Evolutionary conservation across 768 basidiomycete genomes (phyloP), one percentile per base, ranked within the genome.

Genomic region (Terana coerulea): DNA sequence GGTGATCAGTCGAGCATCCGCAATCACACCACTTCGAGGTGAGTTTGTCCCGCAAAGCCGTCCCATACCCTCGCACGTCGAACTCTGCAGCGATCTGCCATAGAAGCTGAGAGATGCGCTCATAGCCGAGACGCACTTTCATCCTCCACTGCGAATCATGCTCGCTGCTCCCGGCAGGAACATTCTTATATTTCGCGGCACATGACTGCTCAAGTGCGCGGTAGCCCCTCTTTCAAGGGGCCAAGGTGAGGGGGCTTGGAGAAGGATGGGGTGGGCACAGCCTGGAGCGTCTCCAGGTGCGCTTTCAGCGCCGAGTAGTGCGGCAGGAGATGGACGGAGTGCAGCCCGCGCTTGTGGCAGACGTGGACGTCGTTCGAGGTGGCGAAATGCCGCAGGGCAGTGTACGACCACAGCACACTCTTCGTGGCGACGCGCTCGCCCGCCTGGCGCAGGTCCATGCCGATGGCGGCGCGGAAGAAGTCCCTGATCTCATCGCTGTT

Each of bases 21-120:
- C 86, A 88, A 52, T 87, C 86, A 61, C 86, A 88, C 86, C 87
- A 88, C 58, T 87, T 88, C 3, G 74, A 76, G 11, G 81, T 83
- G 47, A 88, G 65, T 66, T 88, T 88, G 57, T 88, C 87, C 25
- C 84, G 71, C 28, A 88, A 69, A 12, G 87, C 79, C 30, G 73
- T 69, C 0, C 86, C 86, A 56, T 87, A 88, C 10, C 87, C 86
- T 25, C 81, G 75, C 2, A 86, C 81, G 58, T 86, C 83, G 53
- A 87, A 87, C 60, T 88, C 86, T 26, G 77, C 67, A 25, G 86
- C 81, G 19, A 87, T 81, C 17, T 76, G 73, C 86, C 86, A 89
- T 2, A 89, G 68, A 36, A 83, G 80, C 59, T 83, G 78, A 1
- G 76, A 72, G 3, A 83, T 64, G 47, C 78, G 76, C 57, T 85